Evolutionary conservation across 164 flowering plant species (phyloP).

Genomic region (Nymphaea colorata): DNA sequence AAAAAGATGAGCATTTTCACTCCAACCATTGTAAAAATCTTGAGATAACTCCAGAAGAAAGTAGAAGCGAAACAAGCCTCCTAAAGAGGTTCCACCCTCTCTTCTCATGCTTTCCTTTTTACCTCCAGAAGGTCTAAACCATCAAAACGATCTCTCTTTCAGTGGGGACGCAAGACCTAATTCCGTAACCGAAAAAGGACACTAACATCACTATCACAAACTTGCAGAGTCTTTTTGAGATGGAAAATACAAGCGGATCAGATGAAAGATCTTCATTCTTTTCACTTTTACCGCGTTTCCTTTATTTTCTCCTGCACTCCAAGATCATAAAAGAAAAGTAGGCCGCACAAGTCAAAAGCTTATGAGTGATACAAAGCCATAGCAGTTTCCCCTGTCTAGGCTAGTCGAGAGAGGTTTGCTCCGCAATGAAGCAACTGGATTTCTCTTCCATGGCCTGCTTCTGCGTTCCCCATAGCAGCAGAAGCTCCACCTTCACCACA

Average conservation of each 20-base stretch:
- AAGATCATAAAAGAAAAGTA: not conserved
- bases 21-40: too few species aligned
- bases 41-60: not conserved
- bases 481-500: constrained; percentile 10
- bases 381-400: too few species aligned
- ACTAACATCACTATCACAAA: not conserved
- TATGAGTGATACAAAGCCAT: too few species aligned
- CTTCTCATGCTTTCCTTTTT: not conserved
- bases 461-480: not conserved
- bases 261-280: too few species aligned
- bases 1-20: too few species aligned
- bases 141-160: too few species aligned
- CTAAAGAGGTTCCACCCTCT: not conserved
- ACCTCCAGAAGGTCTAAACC: not conserved
- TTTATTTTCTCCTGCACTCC: not conserved
- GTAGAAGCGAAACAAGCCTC: not conserved
- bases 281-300: too few species aligned
- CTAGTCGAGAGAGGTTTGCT: too few species aligned
- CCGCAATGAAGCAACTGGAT: not conserved
- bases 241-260: too few species aligned
- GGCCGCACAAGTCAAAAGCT: not conserved
- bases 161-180: too few species aligned
- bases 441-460: not conserved
- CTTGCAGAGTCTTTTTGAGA: not conserved
- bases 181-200: not conserved